Evolutionary conservation across 75 land plant species (phyloP), one percentile per base, ranked within the genome.

Genomic region (Gnetum montanum): DNA sequence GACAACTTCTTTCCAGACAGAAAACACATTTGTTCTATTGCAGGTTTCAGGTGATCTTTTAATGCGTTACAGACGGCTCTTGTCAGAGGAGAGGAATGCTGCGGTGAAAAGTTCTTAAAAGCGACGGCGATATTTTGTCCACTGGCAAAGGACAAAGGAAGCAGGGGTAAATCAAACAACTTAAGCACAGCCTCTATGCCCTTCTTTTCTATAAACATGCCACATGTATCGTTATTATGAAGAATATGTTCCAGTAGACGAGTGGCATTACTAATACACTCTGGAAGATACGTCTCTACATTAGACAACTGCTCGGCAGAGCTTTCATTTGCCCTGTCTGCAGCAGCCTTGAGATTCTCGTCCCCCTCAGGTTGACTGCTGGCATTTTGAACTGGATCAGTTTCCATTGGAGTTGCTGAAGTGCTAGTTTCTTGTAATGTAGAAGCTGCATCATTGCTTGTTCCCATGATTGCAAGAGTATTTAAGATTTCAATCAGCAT

Each of bases 171-270:
- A 33, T 75, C 72, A 31, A 93, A 86, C 15, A 94, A 62, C 66
- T 83, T 78, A 15, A 95, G 72, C 49, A 95, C 60, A 45, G 82
- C 76, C 58, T 95, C 96, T 54, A 95, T 80, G 11, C 99, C 98
- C 49, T 80, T 83, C 60, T 86, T 85, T 66, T 95, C 99, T 60
- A 90, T 76, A 46, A 95, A 95, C 1, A 86, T 52, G 10, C 85
- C 76, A 49, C 91, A 80, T 19, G 81, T 83, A 47, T 95, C 96
- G 50, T 88, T 77, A 79, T 90, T 95, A 51, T 95, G 88, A 47
- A 90, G 80, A 51, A 90, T 68, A 44, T 82, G 78, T 54, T 90
- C 88, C 52, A 95, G 72, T 49, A 95, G 83, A 20, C 80, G 85
- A 25, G 77, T 80, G 48, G 62, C 75, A 81, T 95, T 83, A 66